These are phyloP conservation scores for Dryas drummondii DNA, from an alignment of 306 rosid genomes.

Conservation along the genomic window DNA sequence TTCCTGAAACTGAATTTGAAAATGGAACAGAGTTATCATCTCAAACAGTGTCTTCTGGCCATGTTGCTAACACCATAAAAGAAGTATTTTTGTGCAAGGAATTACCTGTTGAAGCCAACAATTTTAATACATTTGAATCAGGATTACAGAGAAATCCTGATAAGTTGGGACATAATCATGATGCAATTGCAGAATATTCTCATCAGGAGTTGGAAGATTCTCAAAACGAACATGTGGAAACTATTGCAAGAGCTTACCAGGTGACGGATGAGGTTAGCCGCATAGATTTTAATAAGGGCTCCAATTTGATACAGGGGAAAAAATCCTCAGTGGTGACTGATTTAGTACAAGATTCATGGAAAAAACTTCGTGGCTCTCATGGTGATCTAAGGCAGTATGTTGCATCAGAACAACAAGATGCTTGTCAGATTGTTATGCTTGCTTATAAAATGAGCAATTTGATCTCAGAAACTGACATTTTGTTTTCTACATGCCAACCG, in stretches of 20 bases:
- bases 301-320: conserved; percentile 37
- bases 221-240: conserved; percentile 42
- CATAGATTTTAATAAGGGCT: conserved; percentile 34
- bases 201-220: conserved; percentile 35
- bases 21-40: conserved; percentile 39
- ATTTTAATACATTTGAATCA: conserved; percentile 17
- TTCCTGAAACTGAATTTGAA: conserved; percentile 56
- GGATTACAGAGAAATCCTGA: conserved; percentile 26
- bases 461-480: conserved; percentile 65
- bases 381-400: conserved; percentile 52
- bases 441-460: conserved; percentile 60
- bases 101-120: conserved; percentile 30
- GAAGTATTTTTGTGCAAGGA: conserved; percentile 43
- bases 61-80: conserved; percentile 32
- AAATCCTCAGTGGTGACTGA: conserved; percentile 32
- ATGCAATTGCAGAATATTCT: conserved; percentile 41
- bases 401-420: conserved; percentile 45
- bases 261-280: conserved; percentile 64
- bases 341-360: conserved; percentile 62
- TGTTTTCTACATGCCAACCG: conserved; percentile 48
- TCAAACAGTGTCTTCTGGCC: conserved; percentile 40
- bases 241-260: conserved; percentile 30
- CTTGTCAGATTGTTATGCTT: conserved; percentile 49
- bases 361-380: conserved; percentile 44
- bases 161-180: conserved; percentile 30